Percentiles rank a stretch among this genome's conserved stretches.
Conservation (phyloP, 2,329 filamentous ascomycete genomes). For the Paracoccidioides lutzii region DNA sequence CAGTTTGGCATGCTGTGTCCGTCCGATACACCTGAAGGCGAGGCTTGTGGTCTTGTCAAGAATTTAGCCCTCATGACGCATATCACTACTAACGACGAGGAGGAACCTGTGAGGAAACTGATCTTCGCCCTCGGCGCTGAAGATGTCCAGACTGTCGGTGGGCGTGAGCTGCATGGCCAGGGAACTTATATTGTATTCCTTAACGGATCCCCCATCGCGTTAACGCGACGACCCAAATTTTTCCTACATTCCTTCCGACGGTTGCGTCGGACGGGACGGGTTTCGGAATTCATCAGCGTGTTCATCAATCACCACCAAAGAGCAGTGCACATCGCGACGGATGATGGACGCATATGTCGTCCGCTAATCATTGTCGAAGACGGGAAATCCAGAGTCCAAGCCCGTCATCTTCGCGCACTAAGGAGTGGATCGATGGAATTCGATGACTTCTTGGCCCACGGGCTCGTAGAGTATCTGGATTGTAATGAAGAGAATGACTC, state of each 20-base stretch:
- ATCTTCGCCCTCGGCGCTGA: constrained; percentile 78
- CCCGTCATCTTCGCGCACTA: constrained; percentile 64
- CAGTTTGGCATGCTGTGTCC: constrained; percentile 98
- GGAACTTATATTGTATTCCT: constrained; percentile 85
- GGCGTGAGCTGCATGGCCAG: constrained; percentile 71
- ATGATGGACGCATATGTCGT: constrained; percentile 91
- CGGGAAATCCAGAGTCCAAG: constrained; percentile 65
- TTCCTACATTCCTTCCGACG: constrained; percentile 78
- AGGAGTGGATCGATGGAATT: constrained; percentile 77
- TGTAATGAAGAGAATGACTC: constrained; percentile 98
- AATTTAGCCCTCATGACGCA: constrained; percentile 98
- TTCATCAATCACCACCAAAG: constrained; percentile 89
- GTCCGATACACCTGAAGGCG: constrained; percentile 95
- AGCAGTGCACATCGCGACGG: constrained; percentile 88
- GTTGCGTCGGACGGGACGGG: constrained; percentile 74
- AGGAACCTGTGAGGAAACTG: constrained; percentile 74
- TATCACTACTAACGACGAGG: constrained; percentile 92
- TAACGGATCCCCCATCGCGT: constrained; percentile 84
- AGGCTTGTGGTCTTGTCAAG: constrained; percentile 95
- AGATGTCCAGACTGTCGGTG: constrained; percentile 66
- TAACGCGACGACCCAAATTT: constrained; percentile 72
- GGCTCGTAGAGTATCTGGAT: constrained; percentile 90
- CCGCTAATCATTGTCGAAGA: constrained; percentile 93
- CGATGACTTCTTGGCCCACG: constrained; percentile 82
- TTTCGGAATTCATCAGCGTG: constrained; percentile 93